Base-by-base conservation (phyloP, 208 protist species). In the Wallacemonas rigidus region DNA sequence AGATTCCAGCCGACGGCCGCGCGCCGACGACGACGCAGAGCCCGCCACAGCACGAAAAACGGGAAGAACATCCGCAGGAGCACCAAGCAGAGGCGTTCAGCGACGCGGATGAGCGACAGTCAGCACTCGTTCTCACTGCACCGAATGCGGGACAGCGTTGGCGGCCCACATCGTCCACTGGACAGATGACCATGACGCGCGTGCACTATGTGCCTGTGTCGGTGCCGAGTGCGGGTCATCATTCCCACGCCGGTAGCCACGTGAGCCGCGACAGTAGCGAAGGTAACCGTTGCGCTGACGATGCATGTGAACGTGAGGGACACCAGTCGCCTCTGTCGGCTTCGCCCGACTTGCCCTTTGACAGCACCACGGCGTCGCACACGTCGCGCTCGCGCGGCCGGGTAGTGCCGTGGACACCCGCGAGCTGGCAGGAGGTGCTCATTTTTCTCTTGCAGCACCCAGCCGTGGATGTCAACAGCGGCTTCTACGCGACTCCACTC, bases 391-490 rank as follows among this genome's bases (percentile, higher is more conserved):
- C 11, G 5, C 39, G 26, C 38, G 36, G 14, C 9, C 39, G 26
- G 14, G 26, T 36, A 14, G 43, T 51, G 44, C 11, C 48, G 54
- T 60, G 11, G 41, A 65, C 61, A 0, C 36, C 67, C 3, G 60
- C 57, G 17, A 64, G 67, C 47, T 77, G 73, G 72, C 17, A 8
- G n/a, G 74, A 69, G 60, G 71, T 86, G 70, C 55, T 82, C 44
- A 47, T 62, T 8, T 72, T 78, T 47, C 58, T 86, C 38, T 77
- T 86, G 15, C 47, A 69, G 57, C 75, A 80, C 69, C 82, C 74
- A 11, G 54, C 62, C 35, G 76, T 84, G 41, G 82, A 87, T 67
- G 70, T 85, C 45, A 87, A 87, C 72, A 58, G 45, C 36, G 79
- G 82, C 62, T 87, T 69, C 60, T 72, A 72, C 64, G 51, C 38